These are phyloP conservation scores for Aspergillus ellipticus DNA, from an alignment of 495 filamentous ascomycete species.

Conservation along the genomic window DNA sequence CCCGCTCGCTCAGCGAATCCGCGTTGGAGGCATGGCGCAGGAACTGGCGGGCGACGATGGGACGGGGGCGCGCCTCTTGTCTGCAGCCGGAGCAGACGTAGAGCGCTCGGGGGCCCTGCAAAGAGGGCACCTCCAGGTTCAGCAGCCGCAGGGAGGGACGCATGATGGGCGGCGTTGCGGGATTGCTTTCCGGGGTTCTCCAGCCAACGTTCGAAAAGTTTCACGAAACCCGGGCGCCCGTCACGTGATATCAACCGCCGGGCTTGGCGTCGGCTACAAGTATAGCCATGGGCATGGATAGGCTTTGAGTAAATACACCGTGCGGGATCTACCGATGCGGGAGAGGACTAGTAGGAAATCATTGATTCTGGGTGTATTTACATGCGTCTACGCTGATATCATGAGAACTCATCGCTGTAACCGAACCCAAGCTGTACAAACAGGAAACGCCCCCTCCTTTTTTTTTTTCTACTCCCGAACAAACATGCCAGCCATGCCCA, in stretches of 20 bases:
- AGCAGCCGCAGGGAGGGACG: constrained; percentile 38
- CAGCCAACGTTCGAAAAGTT: constrained; percentile 25
- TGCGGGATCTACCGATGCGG: constrained; percentile 2
- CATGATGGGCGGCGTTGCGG: constrained; percentile 32
- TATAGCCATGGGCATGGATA: background rate
- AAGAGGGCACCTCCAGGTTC: constrained; percentile 31
- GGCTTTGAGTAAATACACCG: too few species aligned
- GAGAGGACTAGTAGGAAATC: background rate
- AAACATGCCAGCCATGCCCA: constrained; percentile 86
- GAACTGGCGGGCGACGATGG: constrained; percentile 38
- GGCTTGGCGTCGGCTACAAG: constrained; percentile 9
- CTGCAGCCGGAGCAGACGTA: constrained; percentile 46
- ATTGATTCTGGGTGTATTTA: constrained; percentile 13
- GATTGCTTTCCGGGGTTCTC: constrained; percentile 6
- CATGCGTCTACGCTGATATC: constrained; percentile 17
- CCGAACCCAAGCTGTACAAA: constrained; percentile 10
- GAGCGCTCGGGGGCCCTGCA: constrained; percentile 19
- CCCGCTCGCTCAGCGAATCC: constrained; percentile 43
- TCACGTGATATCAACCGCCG: constrained; percentile 23
- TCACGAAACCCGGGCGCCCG: constrained; percentile 5
- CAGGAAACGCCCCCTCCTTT: background rate
- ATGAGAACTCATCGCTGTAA: constrained; percentile 14
- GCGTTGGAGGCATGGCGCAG: constrained; percentile 39
- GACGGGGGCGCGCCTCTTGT: constrained; percentile 37
- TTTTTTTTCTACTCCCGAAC: constrained; percentile 62